Evolutionary conservation across 371 early-diverging fungal species (phyloP), one percentile per base, ranked within the genome.

Genomic region (Mortierella sp.): DNA sequence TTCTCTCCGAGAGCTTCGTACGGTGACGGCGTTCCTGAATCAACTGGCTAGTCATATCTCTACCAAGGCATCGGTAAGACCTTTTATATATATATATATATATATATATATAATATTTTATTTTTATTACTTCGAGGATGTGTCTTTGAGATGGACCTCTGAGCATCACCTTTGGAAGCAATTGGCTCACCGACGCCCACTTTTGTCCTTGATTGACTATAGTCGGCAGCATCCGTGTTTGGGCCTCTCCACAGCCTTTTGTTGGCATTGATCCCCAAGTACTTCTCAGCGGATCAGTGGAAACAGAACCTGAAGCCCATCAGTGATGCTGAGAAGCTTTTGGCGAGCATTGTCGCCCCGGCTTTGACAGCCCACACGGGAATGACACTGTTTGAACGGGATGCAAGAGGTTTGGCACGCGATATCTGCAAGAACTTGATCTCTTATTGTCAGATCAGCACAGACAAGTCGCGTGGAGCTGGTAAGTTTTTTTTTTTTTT

Each of bases 181-280:
- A 25, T 19, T 30, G 29, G 43, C 7, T 46, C 29, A 25, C 63
- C 14, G 37, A 37, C 47, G 16, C 44, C 19, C 25, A 3, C 50
- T 44, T 25, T 57, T 43, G 25, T 37, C 18, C 12, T 29, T 29
- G 52, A 18, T 19, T 68, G 65, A 30, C 19, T 46, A 43, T 45
- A 75, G 71, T 64, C 76, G 15, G 53, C 76, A 1, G 60, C 73
- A 11, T 64, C 79, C 4, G 80, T 76, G 6, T 75, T 72, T 57
- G 69, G 81, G 29, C 82, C 87, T 7, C 70, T 91, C 29, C 87
- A 90, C 53, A 82, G 80, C 21, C 56, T 87, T 1, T 59, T 87
- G 72, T 47, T 84, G 57, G 75, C 83, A 16, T 64, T 88, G 59
- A 69, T 82, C 58, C 74, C 82, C 16, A 86, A 84, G 67, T 85